Evolutionary conservation across 2,329 filamentous ascomycete genomes (phyloP), one percentile per base, ranked within the genome.

Genomic region (Exophiala mesophila): DNA sequence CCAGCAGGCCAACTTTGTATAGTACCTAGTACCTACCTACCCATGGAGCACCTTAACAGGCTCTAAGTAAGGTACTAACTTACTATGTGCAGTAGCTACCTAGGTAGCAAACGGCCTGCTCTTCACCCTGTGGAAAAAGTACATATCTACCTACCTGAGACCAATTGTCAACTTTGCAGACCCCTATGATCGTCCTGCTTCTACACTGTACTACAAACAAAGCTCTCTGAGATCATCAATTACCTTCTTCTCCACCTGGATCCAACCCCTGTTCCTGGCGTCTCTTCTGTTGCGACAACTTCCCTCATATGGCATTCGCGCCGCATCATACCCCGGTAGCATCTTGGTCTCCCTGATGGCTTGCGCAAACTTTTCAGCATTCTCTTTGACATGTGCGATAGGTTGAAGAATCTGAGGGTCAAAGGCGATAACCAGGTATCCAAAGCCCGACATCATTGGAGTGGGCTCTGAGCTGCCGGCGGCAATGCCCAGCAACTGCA

Each of bases 271-370:
- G 16, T 31, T 21, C 24, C 28, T 38, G 1, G 43, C 32, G 10
- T 19, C 26, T n/a, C 18, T 16, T 18, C 43, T 23, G 23, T 5
- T 20, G 12, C 36, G 18, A 15, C 10, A 17, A 19, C 37, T 41
- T 15, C 43, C 21, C 10, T 45, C 43, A 33, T 21, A 40, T 15
- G 43, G 43, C 43, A 45, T 45, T 21, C 43, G 41, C 12, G 37
- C 32, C 4, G 36, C 32, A 17, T 16, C 24, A 6, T 45, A 9
- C n/a, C 37, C 43, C 8, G 37, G 43, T 24, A 45, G 32, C 32
- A 41, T 37, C 37, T 41, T 41, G 21, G 37, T 45, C 8, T 19
- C 16, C 18, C 43, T 30, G 13, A 45, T 28, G 6, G n/a, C 18
- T 10, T 36, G 21, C 7, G 28, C 31, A 19, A 41, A 45, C 7